These are phyloP conservation scores for Tricholoma furcatifolium DNA, from an alignment of 768 basidiomycete genomes.

Conservation along the genomic window DNA sequence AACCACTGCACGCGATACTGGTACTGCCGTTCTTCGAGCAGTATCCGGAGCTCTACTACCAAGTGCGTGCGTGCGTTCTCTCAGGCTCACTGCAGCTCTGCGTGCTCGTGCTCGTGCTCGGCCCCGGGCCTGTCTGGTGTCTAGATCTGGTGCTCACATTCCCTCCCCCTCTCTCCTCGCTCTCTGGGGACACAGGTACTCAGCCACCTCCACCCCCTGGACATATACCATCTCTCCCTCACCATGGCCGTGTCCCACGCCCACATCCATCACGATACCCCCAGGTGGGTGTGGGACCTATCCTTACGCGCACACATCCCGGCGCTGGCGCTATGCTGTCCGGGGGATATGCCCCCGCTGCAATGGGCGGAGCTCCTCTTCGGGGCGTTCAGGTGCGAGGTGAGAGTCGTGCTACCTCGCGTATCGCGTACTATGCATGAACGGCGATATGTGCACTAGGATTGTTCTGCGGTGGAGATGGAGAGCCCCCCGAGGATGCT, in stretches of 20 bases:
- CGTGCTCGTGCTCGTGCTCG: too few relatives aligned
- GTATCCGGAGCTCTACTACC: too few relatives aligned
- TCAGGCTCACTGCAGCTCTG: too few relatives aligned
- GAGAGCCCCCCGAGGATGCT: neutral
- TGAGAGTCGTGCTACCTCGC: too few relatives aligned
- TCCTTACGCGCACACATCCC: neutral
- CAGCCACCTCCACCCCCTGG: neutral
- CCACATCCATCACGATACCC: neutral
- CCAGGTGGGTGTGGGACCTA: slow-evolving; percentile 1
- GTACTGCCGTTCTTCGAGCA: too few relatives aligned
- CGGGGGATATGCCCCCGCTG: neutral
- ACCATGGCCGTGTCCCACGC: neutral
- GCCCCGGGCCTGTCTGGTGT: too few relatives aligned
- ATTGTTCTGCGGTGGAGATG: neutral
- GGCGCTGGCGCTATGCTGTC: neutral
- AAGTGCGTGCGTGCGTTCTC: too few relatives aligned
- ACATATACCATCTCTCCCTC: neutral
- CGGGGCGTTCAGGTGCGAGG: slow-evolving; percentile 3
- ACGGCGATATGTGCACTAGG: too few relatives aligned
- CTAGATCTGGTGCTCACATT: too few relatives aligned
- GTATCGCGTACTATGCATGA: too few relatives aligned
- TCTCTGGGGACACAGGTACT: neutral
- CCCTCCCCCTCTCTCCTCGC: too few relatives aligned
- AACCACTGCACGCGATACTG: too few relatives aligned
- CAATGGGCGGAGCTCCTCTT: slow-evolving; percentile 7